Evolutionary conservation across 495 filamentous ascomycete genomes (phyloP).

Genomic region (Venustampulla echinocandica): DNA sequence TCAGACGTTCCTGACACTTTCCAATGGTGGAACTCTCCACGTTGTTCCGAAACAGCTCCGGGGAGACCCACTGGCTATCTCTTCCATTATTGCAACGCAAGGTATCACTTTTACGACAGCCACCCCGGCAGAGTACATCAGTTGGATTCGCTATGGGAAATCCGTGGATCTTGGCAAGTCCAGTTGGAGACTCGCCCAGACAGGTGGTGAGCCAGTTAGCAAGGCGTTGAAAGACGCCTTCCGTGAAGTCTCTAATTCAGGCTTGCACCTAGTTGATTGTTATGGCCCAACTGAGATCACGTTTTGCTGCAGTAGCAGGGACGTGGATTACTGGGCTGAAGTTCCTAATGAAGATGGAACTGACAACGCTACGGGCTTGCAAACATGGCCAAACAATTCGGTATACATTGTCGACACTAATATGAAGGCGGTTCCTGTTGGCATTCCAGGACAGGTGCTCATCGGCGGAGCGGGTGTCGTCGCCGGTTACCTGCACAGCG

Average conservation of each 20-base stretch:
- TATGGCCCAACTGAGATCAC: background rate
- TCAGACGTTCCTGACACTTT: background rate
- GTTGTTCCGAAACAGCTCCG: background rate
- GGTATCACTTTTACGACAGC: background rate
- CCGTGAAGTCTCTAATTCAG: background rate
- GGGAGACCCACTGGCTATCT: background rate
- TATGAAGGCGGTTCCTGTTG: slow-evolving; percentile 27
- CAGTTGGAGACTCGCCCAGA: too few relatives aligned
- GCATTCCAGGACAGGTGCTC: slow-evolving; percentile 32
- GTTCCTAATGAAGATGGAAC: too few relatives aligned
- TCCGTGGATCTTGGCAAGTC: too few relatives aligned
- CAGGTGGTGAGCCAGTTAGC: slow-evolving; percentile 8
- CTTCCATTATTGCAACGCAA: background rate
- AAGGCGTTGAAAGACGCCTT: background rate
- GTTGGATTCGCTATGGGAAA: too few relatives aligned
- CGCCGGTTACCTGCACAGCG: slow-evolving; percentile 30
- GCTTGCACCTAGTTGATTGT: background rate
- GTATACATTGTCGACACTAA: slow-evolving; percentile 35
- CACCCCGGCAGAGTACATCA: background rate
- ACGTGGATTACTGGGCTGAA: too few relatives aligned
- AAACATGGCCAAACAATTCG: too few relatives aligned
- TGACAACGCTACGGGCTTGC: too few relatives aligned
- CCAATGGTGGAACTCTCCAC: background rate
- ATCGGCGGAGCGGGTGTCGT: slow-evolving; percentile 34
- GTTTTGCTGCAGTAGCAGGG: background rate